Base-by-base conservation (phyloP, 164 flowering plant genomes). In the Houttuynia cordata region DNA sequence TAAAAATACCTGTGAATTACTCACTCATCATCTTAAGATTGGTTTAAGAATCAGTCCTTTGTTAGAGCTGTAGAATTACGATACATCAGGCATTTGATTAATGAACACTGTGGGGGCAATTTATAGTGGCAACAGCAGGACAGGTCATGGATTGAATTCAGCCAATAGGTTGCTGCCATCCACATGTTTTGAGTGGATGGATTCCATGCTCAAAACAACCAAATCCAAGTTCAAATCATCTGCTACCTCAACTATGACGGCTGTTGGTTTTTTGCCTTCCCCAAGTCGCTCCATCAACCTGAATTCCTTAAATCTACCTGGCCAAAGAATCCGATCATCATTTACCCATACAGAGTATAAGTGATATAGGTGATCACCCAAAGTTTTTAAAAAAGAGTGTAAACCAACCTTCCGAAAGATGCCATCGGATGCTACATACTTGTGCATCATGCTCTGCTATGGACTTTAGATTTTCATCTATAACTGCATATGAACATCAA, bases 81-180 rank as follows among this genome's bases (percentile, higher is more conserved):
- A 14, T 10, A 42, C 49, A 42, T 42, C 49, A 14, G 17, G 49
- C 17, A 42, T 42, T 42, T 42, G 14, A 42, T 42, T 42, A 42
- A 1, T 1, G 12, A 42, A 3, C 49, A 10, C 49, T 5, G 9
- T 10, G 14, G 9, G 4, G 49, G 10, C 49, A 42, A 42, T 10
- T 74, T 73, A 88, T 19, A 90, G 75, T 12, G 97, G 97, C 68
- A 86, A 67, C 61, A 92, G 92, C 10, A 92, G 60, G 41, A 92
- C 96, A 53, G 98, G 98, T 68, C 98, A 92, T 7, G 98, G 98
- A 64, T 87, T 79, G 76, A 92, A 92, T 81, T 92, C 98, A 20
- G 95, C 98, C 39, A 92, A 75, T 59, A 92, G 68, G 71, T 92
- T 92, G n/a, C n/a, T n/a, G n/a, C 91, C 98, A 73, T 92, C 98